Percentiles rank a stretch among this genome's conserved stretches.
phyloP scores from a whole-genome alignment of 306 rosid species.

The Cicer cuneatum region DNA sequence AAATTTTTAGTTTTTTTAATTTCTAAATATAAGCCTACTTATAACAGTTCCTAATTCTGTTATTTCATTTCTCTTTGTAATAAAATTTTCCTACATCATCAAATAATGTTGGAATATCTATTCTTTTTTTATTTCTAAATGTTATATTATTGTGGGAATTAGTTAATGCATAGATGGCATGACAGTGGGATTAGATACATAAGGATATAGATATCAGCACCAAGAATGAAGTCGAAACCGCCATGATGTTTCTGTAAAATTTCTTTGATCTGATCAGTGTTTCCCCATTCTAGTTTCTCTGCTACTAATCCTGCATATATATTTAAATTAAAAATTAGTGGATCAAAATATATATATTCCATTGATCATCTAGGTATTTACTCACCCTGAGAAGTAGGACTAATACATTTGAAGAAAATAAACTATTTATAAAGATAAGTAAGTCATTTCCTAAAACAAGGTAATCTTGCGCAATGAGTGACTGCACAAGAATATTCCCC shows the following conservation, averaged over 20 bases:
- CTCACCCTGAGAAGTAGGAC: slow-evolving; percentile 64
- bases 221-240: slow-evolving; percentile 84
- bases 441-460: slow-evolving; percentile 27
- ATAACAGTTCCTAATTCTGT: neutral
- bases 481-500: slow-evolving; percentile 4
- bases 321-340: slow-evolving; percentile 16
- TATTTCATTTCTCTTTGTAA: neutral
- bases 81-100: neutral
- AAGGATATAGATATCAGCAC: slow-evolving; percentile 97
- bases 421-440: slow-evolving; percentile 14
- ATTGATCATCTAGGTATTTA: slow-evolving; percentile 35
- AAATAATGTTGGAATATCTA: neutral
- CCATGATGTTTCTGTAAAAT: slow-evolving; percentile 66
- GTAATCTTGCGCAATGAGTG: neutral
- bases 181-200: slow-evolving; percentile 17
- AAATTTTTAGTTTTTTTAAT: neutral
- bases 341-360: slow-evolving; percentile 24
- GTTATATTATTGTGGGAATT: neutral
- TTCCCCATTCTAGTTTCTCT: slow-evolving; percentile 94
- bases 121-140: neutral
- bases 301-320: slow-evolving; percentile 65
- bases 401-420: slow-evolving; percentile 6
- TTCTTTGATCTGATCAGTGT: slow-evolving; percentile 63
- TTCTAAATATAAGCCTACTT: neutral
- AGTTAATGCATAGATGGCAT: neutral